Percentiles rank a stretch among this genome's conserved stretches.
These are phyloP conservation scores for Candida namnaoensis DNA, from an alignment of 805 yeast species.

Conservation along the genomic window DNA sequence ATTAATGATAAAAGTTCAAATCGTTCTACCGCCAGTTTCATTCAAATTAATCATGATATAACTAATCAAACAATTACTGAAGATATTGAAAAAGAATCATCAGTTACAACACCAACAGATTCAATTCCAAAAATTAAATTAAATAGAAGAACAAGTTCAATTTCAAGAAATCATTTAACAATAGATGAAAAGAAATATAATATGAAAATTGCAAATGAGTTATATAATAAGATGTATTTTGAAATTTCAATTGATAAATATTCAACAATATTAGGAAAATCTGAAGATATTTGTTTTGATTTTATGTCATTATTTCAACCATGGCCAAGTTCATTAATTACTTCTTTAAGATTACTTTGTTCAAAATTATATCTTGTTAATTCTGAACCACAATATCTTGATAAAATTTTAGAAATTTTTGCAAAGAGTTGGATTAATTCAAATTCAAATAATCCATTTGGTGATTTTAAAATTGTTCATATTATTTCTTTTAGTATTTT, in stretches of 20 bases:
- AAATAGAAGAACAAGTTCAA: background rate
- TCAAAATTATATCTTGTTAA: constrained; percentile 65
- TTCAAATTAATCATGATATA: constrained; percentile 6
- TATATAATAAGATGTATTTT: constrained; percentile 22
- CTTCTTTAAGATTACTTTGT: constrained; percentile 53
- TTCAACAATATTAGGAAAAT: constrained; percentile 30
- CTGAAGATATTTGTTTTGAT: constrained; percentile 20
- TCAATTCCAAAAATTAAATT: background rate
- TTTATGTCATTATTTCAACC: constrained; percentile 32
- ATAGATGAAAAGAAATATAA: background rate
- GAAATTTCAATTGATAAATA: constrained; percentile 30
- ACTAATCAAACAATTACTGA: constrained; percentile 11
- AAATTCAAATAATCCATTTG: constrained; percentile 38
- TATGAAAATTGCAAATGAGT: constrained; percentile 19
- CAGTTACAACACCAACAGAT: no score
- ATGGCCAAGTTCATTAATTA: constrained; percentile 41
- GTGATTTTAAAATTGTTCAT: constrained; percentile 53
- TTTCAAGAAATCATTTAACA: background rate
- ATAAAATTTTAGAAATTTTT: constrained; percentile 61
- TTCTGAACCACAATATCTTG: constrained; percentile 71
- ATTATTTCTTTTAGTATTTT: constrained; percentile 65
- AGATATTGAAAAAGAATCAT: constrained; percentile 9
- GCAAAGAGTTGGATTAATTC: constrained; percentile 51
- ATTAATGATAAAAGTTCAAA: constrained; percentile 5
- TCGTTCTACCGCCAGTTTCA: constrained; percentile 3